Evolutionary conservation across 225 moss, liverwort and hornwort genomes (phyloP).

Genomic region (Takakia lepidozioides): DNA sequence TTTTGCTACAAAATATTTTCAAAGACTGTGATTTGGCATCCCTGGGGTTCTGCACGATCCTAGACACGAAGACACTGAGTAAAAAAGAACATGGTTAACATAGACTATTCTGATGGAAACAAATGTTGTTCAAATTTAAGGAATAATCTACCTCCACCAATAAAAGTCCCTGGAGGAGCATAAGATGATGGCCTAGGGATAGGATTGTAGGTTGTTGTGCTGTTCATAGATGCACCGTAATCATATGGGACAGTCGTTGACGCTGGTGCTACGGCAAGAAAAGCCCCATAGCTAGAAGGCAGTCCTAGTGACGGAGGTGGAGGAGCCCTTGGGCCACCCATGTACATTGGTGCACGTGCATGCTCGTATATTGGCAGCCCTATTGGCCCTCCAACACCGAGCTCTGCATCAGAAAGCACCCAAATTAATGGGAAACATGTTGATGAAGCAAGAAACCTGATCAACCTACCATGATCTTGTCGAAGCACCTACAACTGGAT

Average conservation of each 20-base stretch:
- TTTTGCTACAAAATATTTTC: too few species aligned
- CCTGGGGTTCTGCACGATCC: too few species aligned
- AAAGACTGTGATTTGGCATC: too few species aligned
- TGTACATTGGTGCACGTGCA: slow-evolving; percentile 88
- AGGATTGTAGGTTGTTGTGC: slow-evolving; percentile 64
- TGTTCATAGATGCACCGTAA: slow-evolving; percentile 90
- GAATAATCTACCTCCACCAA: slow-evolving; percentile 58
- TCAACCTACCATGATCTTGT: too few species aligned
- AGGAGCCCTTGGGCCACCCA: slow-evolving; percentile 99
- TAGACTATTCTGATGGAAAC: too few species aligned
- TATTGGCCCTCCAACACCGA: slow-evolving; percentile 72
- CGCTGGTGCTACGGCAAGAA: slow-evolving; percentile 80
- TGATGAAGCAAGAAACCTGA: too few species aligned
- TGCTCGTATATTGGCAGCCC: slow-evolving; percentile 87
- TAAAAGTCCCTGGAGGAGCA: slow-evolving; percentile 91
- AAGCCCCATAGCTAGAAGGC: slow-evolving; percentile 85
- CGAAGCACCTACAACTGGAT: too few species aligned
- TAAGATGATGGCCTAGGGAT: slow-evolving; percentile 69
- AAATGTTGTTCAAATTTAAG: neutral
- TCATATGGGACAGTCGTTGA: slow-evolving; percentile 88
- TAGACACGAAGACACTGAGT: too few species aligned
- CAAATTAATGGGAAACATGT: too few species aligned
- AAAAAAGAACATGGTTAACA: too few species aligned
- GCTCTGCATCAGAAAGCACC: slow-evolving; percentile 33
- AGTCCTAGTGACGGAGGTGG: slow-evolving; percentile 85